Evolutionary conservation across 1,284 basidiomycete species (phyloP).

Genomic region (Pisolithus thermaeus): DNA sequence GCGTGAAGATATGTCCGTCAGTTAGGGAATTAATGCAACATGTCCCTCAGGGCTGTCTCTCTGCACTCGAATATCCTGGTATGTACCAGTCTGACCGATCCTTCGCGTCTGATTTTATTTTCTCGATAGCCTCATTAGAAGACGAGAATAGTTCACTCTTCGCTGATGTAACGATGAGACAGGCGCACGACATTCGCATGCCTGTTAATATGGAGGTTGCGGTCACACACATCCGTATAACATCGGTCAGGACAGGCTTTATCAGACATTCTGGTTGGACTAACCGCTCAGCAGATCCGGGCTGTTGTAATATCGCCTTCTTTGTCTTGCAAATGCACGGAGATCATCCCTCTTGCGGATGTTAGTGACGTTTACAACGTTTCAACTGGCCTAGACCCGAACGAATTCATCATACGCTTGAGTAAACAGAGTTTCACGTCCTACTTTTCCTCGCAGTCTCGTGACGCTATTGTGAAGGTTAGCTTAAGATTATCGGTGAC

Average conservation of each 20-base stretch:
- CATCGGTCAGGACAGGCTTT: constrained; percentile 43
- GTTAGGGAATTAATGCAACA: constrained; percentile 52
- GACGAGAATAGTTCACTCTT: constrained; percentile 49
- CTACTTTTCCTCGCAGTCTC: constrained; percentile 61
- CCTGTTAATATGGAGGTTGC: constrained; percentile 62
- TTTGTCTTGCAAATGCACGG: constrained; percentile 67
- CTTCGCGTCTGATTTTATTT: constrained; percentile 23
- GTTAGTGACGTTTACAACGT: constrained; percentile 84
- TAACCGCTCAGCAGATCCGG: constrained; percentile 43
- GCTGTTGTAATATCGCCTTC: constrained; percentile 57
- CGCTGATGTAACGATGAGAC: constrained; percentile 56
- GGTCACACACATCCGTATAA: constrained; percentile 60
- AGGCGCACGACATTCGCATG: constrained; percentile 52
- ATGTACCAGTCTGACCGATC: constrained; percentile 13
- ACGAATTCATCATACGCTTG: constrained; percentile 77
- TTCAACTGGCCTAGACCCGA: constrained; percentile 64
- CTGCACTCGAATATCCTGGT: constrained; percentile 53
- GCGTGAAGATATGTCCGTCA: constrained; percentile 54
- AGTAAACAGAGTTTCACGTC: constrained; percentile 63
- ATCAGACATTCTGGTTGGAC: constrained; percentile 5
- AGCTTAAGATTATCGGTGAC: constrained; percentile 1
- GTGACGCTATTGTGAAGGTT: constrained; percentile 76
- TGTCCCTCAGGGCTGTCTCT: constrained; percentile 45
- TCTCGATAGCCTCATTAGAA: constrained; percentile 48
- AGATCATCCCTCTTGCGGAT: constrained; percentile 72